Evolutionary conservation across 768 basidiomycete genomes (phyloP).

Genomic region (Mycena galopus): DNA sequence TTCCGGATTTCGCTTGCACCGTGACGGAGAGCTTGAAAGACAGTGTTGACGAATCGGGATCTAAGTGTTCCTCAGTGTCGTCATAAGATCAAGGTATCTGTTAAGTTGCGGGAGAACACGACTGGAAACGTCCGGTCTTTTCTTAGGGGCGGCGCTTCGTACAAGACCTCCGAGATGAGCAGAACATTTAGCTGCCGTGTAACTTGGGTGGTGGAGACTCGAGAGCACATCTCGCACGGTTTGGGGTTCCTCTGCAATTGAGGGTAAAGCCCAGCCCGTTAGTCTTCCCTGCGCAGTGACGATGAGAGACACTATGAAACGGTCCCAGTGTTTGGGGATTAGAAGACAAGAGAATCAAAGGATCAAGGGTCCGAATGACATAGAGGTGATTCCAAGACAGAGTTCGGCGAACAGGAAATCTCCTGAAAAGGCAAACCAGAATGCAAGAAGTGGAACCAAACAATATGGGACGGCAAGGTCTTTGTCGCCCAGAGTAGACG

Average conservation of each 20-base stretch:
- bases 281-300: background rate
- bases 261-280: no score
- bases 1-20: no score
- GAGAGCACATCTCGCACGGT: background rate
- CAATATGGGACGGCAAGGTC: background rate
- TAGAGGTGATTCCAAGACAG: constrained; percentile 10
- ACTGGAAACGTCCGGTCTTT: background rate
- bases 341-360: constrained; percentile 6
- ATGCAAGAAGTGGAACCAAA: background rate
- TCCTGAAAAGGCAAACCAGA: background rate
- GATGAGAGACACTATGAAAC: background rate
- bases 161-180: no score
- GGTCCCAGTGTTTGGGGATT: background rate
- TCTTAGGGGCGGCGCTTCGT: background rate
- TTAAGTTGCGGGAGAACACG: background rate
- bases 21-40: background rate
- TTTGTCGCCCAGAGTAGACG: background rate
- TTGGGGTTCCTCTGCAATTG: background rate
- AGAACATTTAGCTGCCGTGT: no score
- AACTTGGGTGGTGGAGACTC: no score
- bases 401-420: background rate
- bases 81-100: background rate
- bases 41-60: background rate
- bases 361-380: constrained; percentile 20
- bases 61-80: no score